A percentile compares a stretch with the other conserved stretches of the same genome.
Evolutionary conservation across 108 stramenopile genomes (phyloP).

Genomic region (Fistulifera pelliculosa): DNA sequence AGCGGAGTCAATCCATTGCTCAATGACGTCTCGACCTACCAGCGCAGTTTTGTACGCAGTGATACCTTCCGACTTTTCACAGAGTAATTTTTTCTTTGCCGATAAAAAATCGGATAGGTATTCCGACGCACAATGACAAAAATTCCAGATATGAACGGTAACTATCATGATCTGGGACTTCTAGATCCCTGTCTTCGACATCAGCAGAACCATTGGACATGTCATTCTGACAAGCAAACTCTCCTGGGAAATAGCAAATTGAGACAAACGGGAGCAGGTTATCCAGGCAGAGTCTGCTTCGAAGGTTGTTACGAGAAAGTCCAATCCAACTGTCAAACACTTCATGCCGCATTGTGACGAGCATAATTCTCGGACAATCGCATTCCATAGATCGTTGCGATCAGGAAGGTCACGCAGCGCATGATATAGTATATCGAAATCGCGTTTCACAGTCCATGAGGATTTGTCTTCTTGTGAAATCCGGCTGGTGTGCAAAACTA

Average conservation of each 20-base stretch:
- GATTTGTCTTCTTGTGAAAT: slow-evolving; percentile 8
- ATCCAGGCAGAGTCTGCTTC: slow-evolving; percentile 7
- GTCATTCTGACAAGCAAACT: too few species aligned
- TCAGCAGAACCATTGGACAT: too few species aligned
- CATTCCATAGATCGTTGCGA: neutral
- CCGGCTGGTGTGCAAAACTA: slow-evolving; percentile 50
- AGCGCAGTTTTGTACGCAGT: too few species aligned
- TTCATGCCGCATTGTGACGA: slow-evolving; percentile 49
- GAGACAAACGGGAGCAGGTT: slow-evolving; percentile 30
- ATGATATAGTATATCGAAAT: slow-evolving; percentile 33
- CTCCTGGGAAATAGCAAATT: slow-evolving; percentile 30
- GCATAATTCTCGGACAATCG: slow-evolving; percentile 29
- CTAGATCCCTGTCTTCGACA: neutral
- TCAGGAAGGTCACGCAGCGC: neutral
- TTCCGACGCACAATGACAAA: too few species aligned
- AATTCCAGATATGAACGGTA: too few species aligned
- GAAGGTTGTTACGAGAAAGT: neutral
- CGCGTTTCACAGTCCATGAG: slow-evolving; percentile 14
- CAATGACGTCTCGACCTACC: too few species aligned
- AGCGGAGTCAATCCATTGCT: too few species aligned
- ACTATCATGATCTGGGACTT: too few species aligned
- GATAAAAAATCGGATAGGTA: too few species aligned
- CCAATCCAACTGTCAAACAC: slow-evolving; percentile 27
- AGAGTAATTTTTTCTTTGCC: too few species aligned
- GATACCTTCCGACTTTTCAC: too few species aligned